Percentiles rank a stretch among this genome's conserved stretches.
Conservation (phyloP, 2,329 filamentous ascomycete species). For the Trichoderma semiorbis region DNA sequence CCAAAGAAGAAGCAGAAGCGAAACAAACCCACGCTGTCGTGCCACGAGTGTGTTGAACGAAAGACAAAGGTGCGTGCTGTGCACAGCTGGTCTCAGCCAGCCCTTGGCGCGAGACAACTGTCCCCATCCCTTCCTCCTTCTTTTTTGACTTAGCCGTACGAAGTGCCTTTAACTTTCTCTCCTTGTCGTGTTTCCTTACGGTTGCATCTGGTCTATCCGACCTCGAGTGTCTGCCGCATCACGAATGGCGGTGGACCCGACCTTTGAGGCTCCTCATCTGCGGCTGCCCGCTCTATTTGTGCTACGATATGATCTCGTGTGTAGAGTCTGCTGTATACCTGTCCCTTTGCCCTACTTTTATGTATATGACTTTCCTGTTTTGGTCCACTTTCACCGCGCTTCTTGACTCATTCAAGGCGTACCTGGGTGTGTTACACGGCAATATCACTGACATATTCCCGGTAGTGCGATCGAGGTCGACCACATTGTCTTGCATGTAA, state of each 20-base stretch:
- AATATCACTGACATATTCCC: neutral
- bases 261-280: neutral
- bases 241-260: neutral
- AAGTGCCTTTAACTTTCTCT: neutral
- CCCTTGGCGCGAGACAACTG: neutral
- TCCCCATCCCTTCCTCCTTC: neutral
- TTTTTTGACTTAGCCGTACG: neutral
- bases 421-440: neutral
- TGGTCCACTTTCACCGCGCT: neutral
- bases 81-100: neutral
- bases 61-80: constrained; percentile 66
- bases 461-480: constrained; percentile 69
- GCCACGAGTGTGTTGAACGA: constrained; percentile 74
- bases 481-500: constrained; percentile 65
- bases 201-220: neutral
- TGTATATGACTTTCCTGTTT: neutral
- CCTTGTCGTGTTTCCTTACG: neutral
- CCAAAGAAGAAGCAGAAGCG: constrained; percentile 72
- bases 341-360: neutral
- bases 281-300: neutral
- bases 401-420: neutral
- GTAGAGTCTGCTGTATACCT: neutral
- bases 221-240: neutral
- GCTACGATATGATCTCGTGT: neutral
- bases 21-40: constrained; percentile 79